Base-by-base conservation (phyloP, 1,284 basidiomycete genomes). In the Ganoderma meredithae region DNA sequence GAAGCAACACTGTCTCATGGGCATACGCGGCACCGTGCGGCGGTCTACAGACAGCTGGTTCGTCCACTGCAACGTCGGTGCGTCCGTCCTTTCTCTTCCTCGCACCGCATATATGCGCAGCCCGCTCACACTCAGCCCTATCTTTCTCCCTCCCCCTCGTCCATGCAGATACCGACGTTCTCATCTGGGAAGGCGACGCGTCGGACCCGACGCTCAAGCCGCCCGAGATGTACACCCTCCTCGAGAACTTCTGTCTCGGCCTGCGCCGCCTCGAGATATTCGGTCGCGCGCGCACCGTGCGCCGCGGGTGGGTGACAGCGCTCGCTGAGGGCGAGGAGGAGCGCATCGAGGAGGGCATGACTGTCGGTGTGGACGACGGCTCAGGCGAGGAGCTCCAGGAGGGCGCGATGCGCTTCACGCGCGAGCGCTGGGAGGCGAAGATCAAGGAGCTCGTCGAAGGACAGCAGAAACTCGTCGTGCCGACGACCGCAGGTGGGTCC, bases 221-320 rank as follows among this genome's bases (percentile, higher is more conserved):
- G 1, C 95, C 96, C 22, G 97, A 99, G 78, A 94, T 97, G 83
- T 97, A 98, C 82, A 92, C 92, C 12, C 86, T 99, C 40, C 94
- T 99, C 76, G 97, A 99, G 80, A 98, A 98, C 81, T 99, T 99
- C 79, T 99, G 97, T 77, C 91, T 98, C 65, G 97, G 97, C 13
- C 89, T 94, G 0, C 91, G 97, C 9, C 89, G 97, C 0, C 87
- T 99, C 27, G 96, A 99, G 78, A 82, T 99, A 12, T 99, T 97
- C 74, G 96, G 95, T 0, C 88, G 86, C 15, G 85, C 89, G 2
- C 84, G 88, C 0, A 90, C 89, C 0, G 81, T 96, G 1, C 89
- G 97, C 0, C 88, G 90, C 17, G 97, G 98, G 1, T 99, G 97
- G 97, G 92, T 99, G 9, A 96, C 96, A 8, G 90, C 93, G 1